These are phyloP conservation scores for Nakazawaea pomicola DNA, from an alignment of 805 yeast genomes.

Conservation along the genomic window DNA sequence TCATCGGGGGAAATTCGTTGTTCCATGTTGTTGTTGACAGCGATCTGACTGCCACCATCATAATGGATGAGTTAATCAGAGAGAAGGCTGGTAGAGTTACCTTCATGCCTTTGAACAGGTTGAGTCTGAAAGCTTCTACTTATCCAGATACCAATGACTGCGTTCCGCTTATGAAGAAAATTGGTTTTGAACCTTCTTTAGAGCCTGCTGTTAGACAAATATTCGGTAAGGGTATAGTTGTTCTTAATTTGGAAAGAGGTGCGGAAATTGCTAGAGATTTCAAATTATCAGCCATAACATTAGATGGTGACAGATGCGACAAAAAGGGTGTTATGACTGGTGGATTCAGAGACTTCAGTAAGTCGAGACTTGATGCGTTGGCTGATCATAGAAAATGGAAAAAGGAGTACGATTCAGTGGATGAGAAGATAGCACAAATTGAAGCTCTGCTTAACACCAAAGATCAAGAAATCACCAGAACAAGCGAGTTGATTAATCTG, in stretches of 20 bases:
- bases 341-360: conserved; percentile 71
- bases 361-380: conserved; percentile 67
- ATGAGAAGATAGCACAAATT: conserved; percentile 34
- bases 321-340: conserved; percentile 82
- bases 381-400: conserved; percentile 50
- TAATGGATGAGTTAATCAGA: conserved; percentile 72
- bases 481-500: conserved; percentile 38
- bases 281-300: conserved; percentile 72
- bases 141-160: conserved; percentile 66
- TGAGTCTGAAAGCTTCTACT: conserved; percentile 34
- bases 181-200: conserved; percentile 54
- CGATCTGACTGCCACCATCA: conserved; percentile 73
- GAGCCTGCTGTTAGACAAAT: conserved; percentile 71
- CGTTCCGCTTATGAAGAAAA: conserved; percentile 73
- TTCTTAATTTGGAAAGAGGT: conserved; percentile 64
- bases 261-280: conserved; percentile 56
- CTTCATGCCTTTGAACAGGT: conserved; percentile 81
- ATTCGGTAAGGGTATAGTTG: conserved; percentile 77
- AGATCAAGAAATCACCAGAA: conserved; percentile 47
- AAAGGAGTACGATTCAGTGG: conserved; percentile 37
- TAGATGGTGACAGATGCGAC: conserved; percentile 90
- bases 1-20: conserved; percentile 79
- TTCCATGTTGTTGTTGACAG: conserved; percentile 88
- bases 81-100: conserved; percentile 81
- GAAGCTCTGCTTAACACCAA: conserved; percentile 32